Evolutionary conservation across 352 stramenopile genomes (phyloP).

Genomic region (Pythium oligandrum): DNA sequence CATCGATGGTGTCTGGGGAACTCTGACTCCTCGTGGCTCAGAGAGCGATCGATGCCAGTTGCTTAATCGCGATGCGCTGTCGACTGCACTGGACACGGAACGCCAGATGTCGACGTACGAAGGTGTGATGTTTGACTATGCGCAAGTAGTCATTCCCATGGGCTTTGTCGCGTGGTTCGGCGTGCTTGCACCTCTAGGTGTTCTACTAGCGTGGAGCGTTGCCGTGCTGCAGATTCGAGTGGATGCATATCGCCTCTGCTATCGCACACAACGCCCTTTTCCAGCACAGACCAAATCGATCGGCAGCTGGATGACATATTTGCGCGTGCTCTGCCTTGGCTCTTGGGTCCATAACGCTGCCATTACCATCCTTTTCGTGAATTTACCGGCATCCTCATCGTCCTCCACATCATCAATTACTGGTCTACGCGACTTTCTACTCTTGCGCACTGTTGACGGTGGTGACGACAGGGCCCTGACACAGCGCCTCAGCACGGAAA

Average conservation of each 20-base stretch:
- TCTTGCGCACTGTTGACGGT: neutral
- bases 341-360: conserved; percentile 49
- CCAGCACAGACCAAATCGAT: conserved; percentile 39
- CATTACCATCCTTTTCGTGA: conserved; percentile 27
- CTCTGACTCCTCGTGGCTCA: too few relatives aligned
- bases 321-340: conserved; percentile 45
- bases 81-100: conserved; percentile 21
- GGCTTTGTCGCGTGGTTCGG: conserved; percentile 69
- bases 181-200: conserved; percentile 31
- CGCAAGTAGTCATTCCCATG: conserved; percentile 55
- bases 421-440: conserved; percentile 21
- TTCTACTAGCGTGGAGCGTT: conserved; percentile 41
- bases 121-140: conserved; percentile 75
- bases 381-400: neutral
- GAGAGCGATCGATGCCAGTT: too few relatives aligned
- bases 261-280: conserved; percentile 59
- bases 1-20: too few relatives aligned
- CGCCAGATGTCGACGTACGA: conserved; percentile 46
- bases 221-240: conserved; percentile 54
- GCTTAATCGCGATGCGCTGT: too few relatives aligned
- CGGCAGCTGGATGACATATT: conserved; percentile 56
- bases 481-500: conserved; percentile 18
- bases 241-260: conserved; percentile 62
- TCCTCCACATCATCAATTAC: neutral
- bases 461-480: neutral